A percentile compares a stretch with the other conserved stretches of the same genome.
Conservation (phyloP, 2,329 filamentous ascomycete species). For the Trichophyton schoenleinii region DNA sequence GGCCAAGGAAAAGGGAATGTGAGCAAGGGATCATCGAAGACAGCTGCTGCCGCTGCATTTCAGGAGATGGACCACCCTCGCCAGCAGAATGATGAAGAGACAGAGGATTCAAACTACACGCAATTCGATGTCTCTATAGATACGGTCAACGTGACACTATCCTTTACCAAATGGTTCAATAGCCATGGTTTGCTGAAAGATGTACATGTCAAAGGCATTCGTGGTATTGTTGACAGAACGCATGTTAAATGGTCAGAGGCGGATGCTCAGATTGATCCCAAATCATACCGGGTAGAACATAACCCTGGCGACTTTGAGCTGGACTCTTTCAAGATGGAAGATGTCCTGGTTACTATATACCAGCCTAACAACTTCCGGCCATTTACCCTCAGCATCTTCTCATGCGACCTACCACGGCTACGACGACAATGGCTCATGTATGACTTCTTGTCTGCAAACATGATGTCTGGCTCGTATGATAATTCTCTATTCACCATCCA, state of each 20-base stretch:
- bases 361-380: constrained; percentile 87
- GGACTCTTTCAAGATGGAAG: constrained; percentile 90
- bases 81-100: constrained; percentile 29
- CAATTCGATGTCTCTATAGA: constrained; percentile 94
- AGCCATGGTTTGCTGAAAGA: constrained; percentile 83
- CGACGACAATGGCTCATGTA: constrained; percentile 97
- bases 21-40: constrained; percentile 77
- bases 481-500: constrained; percentile 96
- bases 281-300: constrained; percentile 78
- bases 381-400: constrained; percentile 89
- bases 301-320: constrained; percentile 92
- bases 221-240: constrained; percentile 83
- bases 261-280: constrained; percentile 58
- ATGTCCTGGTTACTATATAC: constrained; percentile 80
- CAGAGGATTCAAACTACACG: constrained; percentile 91
- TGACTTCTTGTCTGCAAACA: constrained; percentile 87
- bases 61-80: constrained; percentile 40
- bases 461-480: constrained; percentile 91
- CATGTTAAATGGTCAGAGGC: constrained; percentile 60
- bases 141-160: constrained; percentile 89
- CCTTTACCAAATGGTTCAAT: constrained; percentile 98
- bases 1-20: constrained; percentile 72
- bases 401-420: constrained; percentile 81
- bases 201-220: constrained; percentile 85
- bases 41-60: constrained; percentile 72